phyloP scores from a whole-genome alignment of 2,329 filamentous ascomycete genomes.

The Pseudopyrenochaeta lycopersici region DNA sequence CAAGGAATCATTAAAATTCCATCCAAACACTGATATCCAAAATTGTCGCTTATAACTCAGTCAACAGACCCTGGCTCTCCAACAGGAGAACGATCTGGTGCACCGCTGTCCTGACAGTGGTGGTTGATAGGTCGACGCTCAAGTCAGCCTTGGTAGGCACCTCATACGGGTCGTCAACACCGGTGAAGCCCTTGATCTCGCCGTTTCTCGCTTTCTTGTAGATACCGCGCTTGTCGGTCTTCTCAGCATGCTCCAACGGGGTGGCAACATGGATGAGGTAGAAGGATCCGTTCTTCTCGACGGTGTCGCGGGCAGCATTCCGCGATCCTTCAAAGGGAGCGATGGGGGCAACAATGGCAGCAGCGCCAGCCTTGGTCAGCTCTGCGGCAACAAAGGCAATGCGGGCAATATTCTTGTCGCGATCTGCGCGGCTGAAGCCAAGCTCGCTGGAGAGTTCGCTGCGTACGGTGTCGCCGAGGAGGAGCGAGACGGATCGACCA shows the following conservation, averaged over 20 bases:
- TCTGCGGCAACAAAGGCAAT: conserved; percentile 97
- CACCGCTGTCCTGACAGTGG: conserved; percentile 88
- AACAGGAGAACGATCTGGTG: conserved; percentile 96
- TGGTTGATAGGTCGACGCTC: conserved; percentile 84
- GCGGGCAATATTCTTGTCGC: conserved; percentile 92
- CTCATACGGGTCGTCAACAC: conserved; percentile 98
- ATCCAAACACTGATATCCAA: too few relatives aligned
- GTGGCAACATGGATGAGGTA: conserved; percentile 96
- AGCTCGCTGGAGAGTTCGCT: conserved; percentile 93
- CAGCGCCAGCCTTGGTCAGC: conserved; percentile 89
- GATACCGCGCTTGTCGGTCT: conserved; percentile 91
- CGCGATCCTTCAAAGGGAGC: conserved; percentile 87
- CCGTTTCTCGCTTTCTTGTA: conserved; percentile 85
- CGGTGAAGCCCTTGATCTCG: conserved; percentile 98
- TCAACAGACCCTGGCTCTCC: conserved; percentile 87
- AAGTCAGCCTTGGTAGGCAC: conserved; percentile 81
- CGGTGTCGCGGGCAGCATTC: conserved; percentile 79
- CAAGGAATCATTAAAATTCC: too few relatives aligned
- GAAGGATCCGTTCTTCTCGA: conserved; percentile 90
- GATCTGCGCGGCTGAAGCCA: conserved; percentile 92
- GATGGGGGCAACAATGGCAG: conserved; percentile 95
- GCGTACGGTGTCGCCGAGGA: conserved; percentile 95
- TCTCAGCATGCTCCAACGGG: conserved; percentile 89
- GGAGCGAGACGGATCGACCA: conserved; percentile 90
- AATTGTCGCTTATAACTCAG: conserved; percentile 54